Evolutionary conservation across 2,329 filamentous ascomycete genomes (phyloP), one percentile per base, ranked within the genome.

Genomic region (Xylariaceae sp.): DNA sequence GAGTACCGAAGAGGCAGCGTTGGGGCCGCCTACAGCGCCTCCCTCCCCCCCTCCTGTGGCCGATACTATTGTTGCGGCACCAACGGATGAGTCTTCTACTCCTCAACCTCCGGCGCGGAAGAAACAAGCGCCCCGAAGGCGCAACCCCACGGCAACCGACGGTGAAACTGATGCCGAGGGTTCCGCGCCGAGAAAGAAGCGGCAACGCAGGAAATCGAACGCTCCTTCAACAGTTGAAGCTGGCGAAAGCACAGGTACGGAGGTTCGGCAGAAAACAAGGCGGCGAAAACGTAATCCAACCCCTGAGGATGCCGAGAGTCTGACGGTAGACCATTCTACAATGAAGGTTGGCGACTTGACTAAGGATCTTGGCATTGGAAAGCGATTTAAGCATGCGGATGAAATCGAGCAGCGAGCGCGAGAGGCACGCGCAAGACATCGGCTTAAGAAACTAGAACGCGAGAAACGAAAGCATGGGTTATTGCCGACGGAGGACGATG

Each of bases 261-360:
- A 32, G 51, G 47, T 16, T 51, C 47, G 32, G 40, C 64, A 41
- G 55, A 61, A 62, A 5, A 63, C 64, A 2, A 61, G 64, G 45
- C 64, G 47, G 62, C 75, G 56, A 62, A 71, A 36, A 72, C 76
- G 47, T 77, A 81, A 53, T 77, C 80, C 13, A 3, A 87, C 85
- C 0, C 86, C 86, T 1, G 84, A 87, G 47, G 82, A 86, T 59
- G 82, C 84, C 3, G 85, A 88, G 64, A 70, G 73, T 20, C 78
- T 81, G 53, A 70, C 81, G 57, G 85, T 93, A 49, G 87, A 92
- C 65, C 77, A 83, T 18, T 80, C 81, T 20, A 81, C 79, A 3
- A 80, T 89, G 21, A 89, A 84, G 48, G 91, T 94, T 85, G 81
- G 80, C 36, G 87, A 91, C 52, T 73, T 94, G 3, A 89, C 84